These are phyloP conservation scores for Angomonas deanei DNA, from an alignment of 208 protist species.

Conservation along the genomic window DNA sequence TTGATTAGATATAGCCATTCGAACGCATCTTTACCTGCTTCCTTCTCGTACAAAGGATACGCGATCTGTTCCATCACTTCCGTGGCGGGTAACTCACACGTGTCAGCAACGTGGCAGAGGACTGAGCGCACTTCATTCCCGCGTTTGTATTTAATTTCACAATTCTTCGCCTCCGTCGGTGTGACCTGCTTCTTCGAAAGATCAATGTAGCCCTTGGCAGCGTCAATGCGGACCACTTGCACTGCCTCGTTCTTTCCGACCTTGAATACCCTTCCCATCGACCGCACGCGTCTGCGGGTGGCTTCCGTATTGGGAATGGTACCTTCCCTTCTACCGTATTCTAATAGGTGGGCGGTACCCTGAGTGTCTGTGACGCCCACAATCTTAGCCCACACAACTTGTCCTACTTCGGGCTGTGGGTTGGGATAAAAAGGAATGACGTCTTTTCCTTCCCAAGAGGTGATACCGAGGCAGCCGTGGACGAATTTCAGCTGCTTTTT, in stretches of 20 bases:
- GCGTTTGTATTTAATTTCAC: slow-evolving; percentile 94
- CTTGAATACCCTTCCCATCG: slow-evolving; percentile 98
- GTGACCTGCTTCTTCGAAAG: slow-evolving; percentile 97
- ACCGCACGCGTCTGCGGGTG: slow-evolving; percentile 96
- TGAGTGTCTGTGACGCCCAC: slow-evolving; percentile 91
- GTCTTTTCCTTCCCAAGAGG: slow-evolving; percentile 70
- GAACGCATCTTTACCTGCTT: slow-evolving; percentile 72
- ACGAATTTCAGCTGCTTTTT: slow-evolving; percentile 84
- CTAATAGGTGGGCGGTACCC: slow-evolving; percentile 93
- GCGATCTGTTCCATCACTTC: slow-evolving; percentile 92
- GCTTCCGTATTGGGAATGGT: slow-evolving; percentile 98
- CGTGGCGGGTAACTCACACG: slow-evolving; percentile 52
- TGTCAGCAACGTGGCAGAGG: slow-evolving; percentile 93
- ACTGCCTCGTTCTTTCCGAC: slow-evolving; percentile 95
- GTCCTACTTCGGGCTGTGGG: slow-evolving; percentile 92
- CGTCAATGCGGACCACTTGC: slow-evolving; percentile 98
- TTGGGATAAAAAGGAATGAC: slow-evolving; percentile 63
- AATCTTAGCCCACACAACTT: slow-evolving; percentile 97
- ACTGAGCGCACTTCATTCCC: slow-evolving; percentile 96
- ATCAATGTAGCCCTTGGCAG: slow-evolving; percentile 99
- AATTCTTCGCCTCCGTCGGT: slow-evolving; percentile 91
- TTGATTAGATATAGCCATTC: slow-evolving; percentile 76
- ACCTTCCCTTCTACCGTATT: slow-evolving; percentile 98
- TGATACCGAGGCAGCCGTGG: slow-evolving; percentile 55
- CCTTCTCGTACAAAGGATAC: slow-evolving; percentile 93